phyloP scores from a whole-genome alignment of 2,329 filamentous ascomycete genomes.

The Myriosclerotinia scirpicola region DNA sequence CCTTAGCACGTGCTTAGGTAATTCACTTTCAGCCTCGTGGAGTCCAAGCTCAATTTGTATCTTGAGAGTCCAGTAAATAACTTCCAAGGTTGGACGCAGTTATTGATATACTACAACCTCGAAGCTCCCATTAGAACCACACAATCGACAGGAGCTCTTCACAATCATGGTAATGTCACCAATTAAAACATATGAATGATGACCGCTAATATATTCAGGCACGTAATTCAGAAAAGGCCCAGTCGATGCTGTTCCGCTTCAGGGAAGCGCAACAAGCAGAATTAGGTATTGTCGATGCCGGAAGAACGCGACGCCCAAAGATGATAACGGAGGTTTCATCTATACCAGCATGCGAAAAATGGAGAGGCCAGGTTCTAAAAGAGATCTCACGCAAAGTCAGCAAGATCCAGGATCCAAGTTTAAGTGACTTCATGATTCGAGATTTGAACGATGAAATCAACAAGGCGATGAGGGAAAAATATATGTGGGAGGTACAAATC shows the following conservation, averaged over 20 bases:
- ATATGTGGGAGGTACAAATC: slow-evolving; percentile 98
- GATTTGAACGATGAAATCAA: slow-evolving; percentile 99
- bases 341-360: slow-evolving; percentile 91
- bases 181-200: not conserved
- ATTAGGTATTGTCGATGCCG: slow-evolving; percentile 91
- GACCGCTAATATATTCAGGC: slow-evolving; percentile 54
- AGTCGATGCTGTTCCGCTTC: slow-evolving; percentile 99
- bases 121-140: not conserved
- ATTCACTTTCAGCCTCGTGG: slow-evolving; percentile 24
- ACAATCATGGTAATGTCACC: slow-evolving; percentile 37
- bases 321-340: slow-evolving; percentile 82
- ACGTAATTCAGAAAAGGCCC: slow-evolving; percentile 96
- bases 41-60: slow-evolving; percentile 5
- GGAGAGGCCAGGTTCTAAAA: slow-evolving; percentile 95
- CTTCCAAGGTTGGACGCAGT: slow-evolving; percentile 1
- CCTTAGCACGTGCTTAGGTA: not conserved
- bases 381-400: slow-evolving; percentile 97
- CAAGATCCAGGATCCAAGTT: slow-evolving; percentile 84
- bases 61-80: not conserved
- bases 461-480: slow-evolving; percentile 97
- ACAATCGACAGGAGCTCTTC: slow-evolving; percentile 11
- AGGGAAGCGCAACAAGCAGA: slow-evolving; percentile 95
- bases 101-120: not conserved
- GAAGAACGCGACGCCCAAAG: slow-evolving; percentile 85
- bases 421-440: slow-evolving; percentile 96